phyloP scores from a whole-genome alignment of 2,329 filamentous ascomycete species.

The Xylariaceae sp. region DNA sequence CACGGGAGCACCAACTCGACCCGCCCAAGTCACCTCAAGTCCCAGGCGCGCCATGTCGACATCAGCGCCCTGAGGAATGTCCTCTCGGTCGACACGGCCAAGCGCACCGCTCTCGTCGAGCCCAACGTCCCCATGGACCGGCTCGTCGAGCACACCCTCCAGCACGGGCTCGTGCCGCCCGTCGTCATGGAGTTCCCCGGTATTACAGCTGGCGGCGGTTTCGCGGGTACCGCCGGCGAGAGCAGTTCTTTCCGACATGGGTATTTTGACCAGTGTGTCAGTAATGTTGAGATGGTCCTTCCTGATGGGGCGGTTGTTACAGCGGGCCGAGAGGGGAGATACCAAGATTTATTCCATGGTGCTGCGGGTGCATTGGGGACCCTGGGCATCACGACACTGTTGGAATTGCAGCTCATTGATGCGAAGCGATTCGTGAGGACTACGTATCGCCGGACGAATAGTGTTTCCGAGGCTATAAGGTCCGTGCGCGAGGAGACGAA shows the following conservation, averaged over 20 bases:
- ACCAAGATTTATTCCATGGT: slow-evolving; percentile 58
- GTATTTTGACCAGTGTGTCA: slow-evolving; percentile 65
- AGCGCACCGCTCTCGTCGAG: slow-evolving; percentile 63
- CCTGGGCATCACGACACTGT: slow-evolving; percentile 61
- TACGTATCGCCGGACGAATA: slow-evolving; percentile 54
- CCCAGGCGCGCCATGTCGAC: slow-evolving; percentile 50
- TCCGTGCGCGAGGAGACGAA: slow-evolving; percentile 46
- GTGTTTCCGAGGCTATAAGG: slow-evolving; percentile 44
- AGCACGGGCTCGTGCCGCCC: slow-evolving; percentile 63
- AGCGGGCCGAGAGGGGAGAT: slow-evolving; percentile 12
- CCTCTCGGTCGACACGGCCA: slow-evolving; percentile 54
- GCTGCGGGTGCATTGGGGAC: slow-evolving; percentile 66
- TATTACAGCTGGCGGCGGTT: slow-evolving; percentile 70
- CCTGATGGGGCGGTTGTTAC: slow-evolving; percentile 55
- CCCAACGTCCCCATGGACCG: slow-evolving; percentile 73
- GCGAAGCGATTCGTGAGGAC: slow-evolving; percentile 60
- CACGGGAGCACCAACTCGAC: slow-evolving; percentile 78
- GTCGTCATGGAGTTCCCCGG: slow-evolving; percentile 76
- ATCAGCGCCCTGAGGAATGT: slow-evolving; percentile 63
- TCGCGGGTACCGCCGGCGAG: slow-evolving; percentile 67
- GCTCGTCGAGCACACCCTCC: slow-evolving; percentile 61
- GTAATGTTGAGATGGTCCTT: slow-evolving; percentile 64
- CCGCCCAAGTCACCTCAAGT: slow-evolving; percentile 45
- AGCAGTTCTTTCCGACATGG: slow-evolving; percentile 66
- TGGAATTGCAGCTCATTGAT: slow-evolving; percentile 60